Evolutionary conservation across 2,329 filamentous ascomycete genomes (phyloP), one percentile per base, ranked within the genome.

Genomic region (Alternaria arbusti): DNA sequence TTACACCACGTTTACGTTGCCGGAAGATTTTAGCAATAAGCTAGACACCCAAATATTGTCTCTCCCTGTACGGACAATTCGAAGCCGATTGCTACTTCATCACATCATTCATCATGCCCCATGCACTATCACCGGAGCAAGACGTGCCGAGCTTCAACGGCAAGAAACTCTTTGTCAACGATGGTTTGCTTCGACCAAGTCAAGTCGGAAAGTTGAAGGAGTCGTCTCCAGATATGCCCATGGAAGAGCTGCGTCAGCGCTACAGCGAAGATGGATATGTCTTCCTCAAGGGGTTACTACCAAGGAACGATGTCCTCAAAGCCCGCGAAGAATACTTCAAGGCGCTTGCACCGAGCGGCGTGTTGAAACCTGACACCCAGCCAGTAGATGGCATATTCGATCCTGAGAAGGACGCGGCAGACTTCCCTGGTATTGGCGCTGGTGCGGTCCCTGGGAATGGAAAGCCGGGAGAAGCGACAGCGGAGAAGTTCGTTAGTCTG

Each of bases 381-480:
- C 80, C 85, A 0, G 82, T 86, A 0, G 81, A 87, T 2, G 87
- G 87, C 0, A 83, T 88, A 58, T 89, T 87, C 68, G 82, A 87
- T 69, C 52, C 77, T 0, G 59, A 75, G 0, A 83, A 83, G 57
- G 73, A 81, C 40, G 75, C 79, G 11, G 71, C 78, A 15, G 79
- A 85, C 43, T 87, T 81, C 60, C 85, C 85, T 0, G 85, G 85
- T 1, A 86, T 89, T 58, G 87, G 87, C 3, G 84, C 86, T 1
- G 86, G 86, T 0, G 81, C 80, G 23, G 74, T 78, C 2, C 79
- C 67, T 5, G 79, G 79, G 10, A 86, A 86, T 54, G 81, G 81
- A 0, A 79, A 79, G 2, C 85, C 85, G 0, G 84, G 77, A 23
- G 74, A 63, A 43, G 81, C 80, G 3, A 78, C 80, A 8, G 83